Evolutionary conservation across 1,139 yeast species (phyloP), one percentile per base, ranked within the genome.

Genomic region (Pichia inconspicua): DNA sequence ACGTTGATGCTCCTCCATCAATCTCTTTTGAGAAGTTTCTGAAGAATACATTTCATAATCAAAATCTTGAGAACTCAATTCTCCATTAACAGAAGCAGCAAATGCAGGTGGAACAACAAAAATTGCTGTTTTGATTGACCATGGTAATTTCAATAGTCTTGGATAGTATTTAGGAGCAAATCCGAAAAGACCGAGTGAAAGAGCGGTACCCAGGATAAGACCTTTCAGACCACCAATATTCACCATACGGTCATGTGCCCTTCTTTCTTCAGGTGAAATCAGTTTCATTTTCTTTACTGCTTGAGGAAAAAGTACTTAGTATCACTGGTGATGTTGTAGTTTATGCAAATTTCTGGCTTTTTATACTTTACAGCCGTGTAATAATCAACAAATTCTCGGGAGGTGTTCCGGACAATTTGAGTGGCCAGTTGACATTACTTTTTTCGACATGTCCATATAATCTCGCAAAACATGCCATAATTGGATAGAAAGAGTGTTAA

Each of bases 171-270:
- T 63, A 25, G 75, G 73, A 32, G 72, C 72, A 14, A 70, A 55
- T 2, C 63, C 64, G 40, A 71, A 73, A 43, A 79, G 64, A 25
- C 78, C 80, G 19, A 68, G 68, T 3, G 89, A 75, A 25, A 78
- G 59, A 4, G 69, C 68, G 2, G 75, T 60, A 49, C 95, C 95
- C 12, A 75, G 61, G 6, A 69, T 66, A 27, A 75, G 66, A 51
- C 95, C 95, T 58, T 81, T 77, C 27, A 73, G 40, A 48, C 84
- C 89, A 62, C 89, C 92, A 11, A 60, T 54, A 22, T 75, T 60
- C 25, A 83, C 77, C 53, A 78, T 76, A 52, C 72, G 69, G 58
- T 72, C 70, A 65, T 84, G 90, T 8, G 79, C 87, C 47, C 72
- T 70, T 50, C 77, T 72, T 67, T 85, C 92, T 64, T 82, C 84